Evolutionary conservation across 2,329 filamentous ascomycete genomes (phyloP).

Genomic region (Geoglossum cookeanum): DNA sequence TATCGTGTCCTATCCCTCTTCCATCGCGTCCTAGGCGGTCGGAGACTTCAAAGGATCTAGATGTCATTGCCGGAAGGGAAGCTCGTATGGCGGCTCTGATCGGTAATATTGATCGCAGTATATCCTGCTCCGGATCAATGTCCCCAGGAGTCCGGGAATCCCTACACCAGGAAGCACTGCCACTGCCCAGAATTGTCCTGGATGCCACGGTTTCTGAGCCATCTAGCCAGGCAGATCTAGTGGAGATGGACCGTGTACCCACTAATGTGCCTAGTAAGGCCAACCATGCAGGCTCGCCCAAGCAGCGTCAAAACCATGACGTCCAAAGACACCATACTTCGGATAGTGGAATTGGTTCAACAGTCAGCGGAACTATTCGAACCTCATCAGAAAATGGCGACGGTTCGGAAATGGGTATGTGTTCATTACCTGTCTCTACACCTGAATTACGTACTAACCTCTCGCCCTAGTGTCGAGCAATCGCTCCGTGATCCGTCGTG

Average conservation of each 20-base stretch:
- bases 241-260: constrained; percentile 16
- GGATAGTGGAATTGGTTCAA: constrained; percentile 78
- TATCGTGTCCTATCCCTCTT: constrained; percentile 24
- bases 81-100: constrained; percentile 44
- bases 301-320: constrained; percentile 31
- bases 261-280: constrained; percentile 17
- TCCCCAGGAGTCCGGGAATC: constrained; percentile 21
- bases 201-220: constrained; percentile 33
- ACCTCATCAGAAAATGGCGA: constrained; percentile 20
- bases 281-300: constrained; percentile 24
- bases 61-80: constrained; percentile 49
- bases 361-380: constrained; percentile 39
- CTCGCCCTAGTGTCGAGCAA: constrained; percentile 26
- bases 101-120: constrained; percentile 43
- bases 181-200: constrained; percentile 40
- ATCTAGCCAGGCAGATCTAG: constrained; percentile 7
- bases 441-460: constrained; percentile 10
- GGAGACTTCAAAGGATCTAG: constrained; percentile 38
- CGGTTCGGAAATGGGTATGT: constrained; percentile 21
- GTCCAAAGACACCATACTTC: constrained; percentile 49
- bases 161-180: constrained; percentile 37
- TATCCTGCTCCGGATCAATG: constrained; percentile 28
- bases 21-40: constrained; percentile 41
- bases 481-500: neutral
- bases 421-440: constrained; percentile 2